phyloP scores from a whole-genome alignment of 768 basidiomycete genomes.

The Punctularia strigosozonata region DNA sequence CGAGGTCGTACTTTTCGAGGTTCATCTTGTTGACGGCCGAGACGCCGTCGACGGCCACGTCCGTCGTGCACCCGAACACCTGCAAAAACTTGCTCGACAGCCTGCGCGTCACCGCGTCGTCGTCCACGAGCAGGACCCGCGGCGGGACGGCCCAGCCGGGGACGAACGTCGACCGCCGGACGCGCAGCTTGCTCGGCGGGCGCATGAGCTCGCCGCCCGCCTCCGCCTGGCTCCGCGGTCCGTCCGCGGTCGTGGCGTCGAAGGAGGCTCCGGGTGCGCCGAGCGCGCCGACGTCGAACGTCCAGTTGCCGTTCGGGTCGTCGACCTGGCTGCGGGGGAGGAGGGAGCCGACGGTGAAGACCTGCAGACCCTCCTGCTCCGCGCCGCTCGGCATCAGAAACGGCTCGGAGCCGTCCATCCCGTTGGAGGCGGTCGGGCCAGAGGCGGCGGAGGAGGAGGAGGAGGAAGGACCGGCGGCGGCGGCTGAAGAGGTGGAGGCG shows the following conservation, averaged over 20 bases:
- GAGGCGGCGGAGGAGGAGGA: not conserved
- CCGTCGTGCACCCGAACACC: slow-evolving; percentile 90
- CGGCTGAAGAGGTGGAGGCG: not conserved
- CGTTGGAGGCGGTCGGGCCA: not conserved
- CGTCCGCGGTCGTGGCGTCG: not conserved
- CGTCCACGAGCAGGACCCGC: slow-evolving; percentile 86
- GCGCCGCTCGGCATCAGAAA: slow-evolving; percentile 2
- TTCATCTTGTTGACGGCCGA: slow-evolving; percentile 96
- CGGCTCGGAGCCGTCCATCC: too few relatives aligned
- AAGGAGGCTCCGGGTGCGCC: slow-evolving; percentile 5
- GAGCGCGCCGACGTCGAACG: slow-evolving; percentile 32
- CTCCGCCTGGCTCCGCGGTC: slow-evolving; percentile 9
- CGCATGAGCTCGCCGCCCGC: slow-evolving; percentile 1
- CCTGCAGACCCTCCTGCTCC: slow-evolving; percentile 58
- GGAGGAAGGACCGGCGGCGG: not conserved
- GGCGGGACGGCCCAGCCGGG: slow-evolving; percentile 91
- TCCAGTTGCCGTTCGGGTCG: slow-evolving; percentile 51
- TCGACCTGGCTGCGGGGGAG: slow-evolving; percentile 43
- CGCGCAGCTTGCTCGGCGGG: slow-evolving; percentile 36
- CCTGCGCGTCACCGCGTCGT: slow-evolving; percentile 84
- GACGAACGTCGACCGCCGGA: slow-evolving; percentile 69
- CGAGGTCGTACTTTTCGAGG: slow-evolving; percentile 88
- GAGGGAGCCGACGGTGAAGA: slow-evolving; percentile 72
- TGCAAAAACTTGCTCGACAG: slow-evolving; percentile 88
- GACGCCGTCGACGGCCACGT: slow-evolving; percentile 89